Base-by-base conservation (phyloP, 352 stramenopile genomes). In the Pythium apleroticum region DNA sequence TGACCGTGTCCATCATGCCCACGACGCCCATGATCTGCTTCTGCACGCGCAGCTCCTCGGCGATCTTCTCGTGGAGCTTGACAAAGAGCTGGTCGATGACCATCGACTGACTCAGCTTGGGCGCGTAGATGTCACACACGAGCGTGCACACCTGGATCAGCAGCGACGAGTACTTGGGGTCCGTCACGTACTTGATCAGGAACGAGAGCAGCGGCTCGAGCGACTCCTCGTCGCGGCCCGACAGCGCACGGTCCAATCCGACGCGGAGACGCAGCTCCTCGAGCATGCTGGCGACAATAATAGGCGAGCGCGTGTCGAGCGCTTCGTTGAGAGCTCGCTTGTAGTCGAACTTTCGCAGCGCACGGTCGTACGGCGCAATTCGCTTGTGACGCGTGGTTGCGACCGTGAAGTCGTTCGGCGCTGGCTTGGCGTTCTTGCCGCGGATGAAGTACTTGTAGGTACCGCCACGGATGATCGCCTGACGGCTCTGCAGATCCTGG, bases 301-400 rank as follows among this genome's bases (percentile, higher is more conserved):
- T 76, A 48, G 95, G 92, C 56, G 96, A 95, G 22, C 92, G 80
- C 33, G 92, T 97, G 58, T 90, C 82, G 56, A 99, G 74, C 28
- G 95, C 95, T 62, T 97, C 91, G 71, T 98, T 97, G 43, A 99
- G 76, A 33, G 97, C 97, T 72, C 97, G 94, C 57, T 91, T 93
- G 80, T 99, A 98, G 64, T 98, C 86, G 72, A 99, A 99, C 73
- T 98, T 93, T 30, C 93, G 93, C 52, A 99, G 69, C 15, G 95
- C 82, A 33, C 84, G 67, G 76, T 99, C 96, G 77, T 98, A 98
- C 52, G 90, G 84, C 46, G 86, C 80, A 24, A 98, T 88, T 64
- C 93, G 93, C 66, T 91, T 90, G 68, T 97, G 90, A 54, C 95
- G 91, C 43, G 86, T 81, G 27, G 71, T 86, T 25, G 84, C 78